Conservation (phyloP, 176 grass and related monocot species). For the Triticum timopheevii region DNA sequence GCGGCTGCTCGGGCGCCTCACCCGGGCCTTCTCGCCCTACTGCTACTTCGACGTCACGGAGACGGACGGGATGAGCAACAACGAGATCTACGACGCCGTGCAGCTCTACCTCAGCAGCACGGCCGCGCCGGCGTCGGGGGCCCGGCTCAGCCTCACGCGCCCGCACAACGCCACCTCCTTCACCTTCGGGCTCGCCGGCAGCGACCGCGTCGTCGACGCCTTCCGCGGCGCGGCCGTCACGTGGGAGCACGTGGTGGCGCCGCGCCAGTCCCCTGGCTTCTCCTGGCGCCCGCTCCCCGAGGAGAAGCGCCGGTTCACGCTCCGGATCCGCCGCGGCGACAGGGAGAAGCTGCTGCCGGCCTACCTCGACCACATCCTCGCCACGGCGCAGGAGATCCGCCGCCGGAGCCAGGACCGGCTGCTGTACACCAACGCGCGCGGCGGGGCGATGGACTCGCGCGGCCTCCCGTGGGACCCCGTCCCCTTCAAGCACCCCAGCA, state of each 20-base stretch:
- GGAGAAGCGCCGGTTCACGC: conserved; percentile 90
- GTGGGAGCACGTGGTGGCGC: conserved; percentile 94
- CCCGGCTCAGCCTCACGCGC: conserved; percentile 71
- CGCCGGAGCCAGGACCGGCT: conserved; percentile 78
- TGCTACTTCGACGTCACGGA: conserved; percentile 94
- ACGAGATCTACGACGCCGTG: conserved; percentile 90
- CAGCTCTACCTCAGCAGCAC: conserved; percentile 86
- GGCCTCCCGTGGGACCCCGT: conserved; percentile 77
- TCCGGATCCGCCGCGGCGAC: conserved; percentile 76
- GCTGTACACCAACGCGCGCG: conserved; percentile 81
- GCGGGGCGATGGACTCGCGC: conserved; percentile 60
- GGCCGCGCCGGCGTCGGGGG: conserved; percentile 45
- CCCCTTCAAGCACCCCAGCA: conserved; percentile 91
- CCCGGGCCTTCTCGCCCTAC: conserved; percentile 60
- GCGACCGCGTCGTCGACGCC: conserved; percentile 66
- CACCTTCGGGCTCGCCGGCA: conserved; percentile 85
- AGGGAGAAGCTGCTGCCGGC: conserved; percentile 56
- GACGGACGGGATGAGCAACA: conserved; percentile 89
- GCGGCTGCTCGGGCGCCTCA: conserved; percentile 43
- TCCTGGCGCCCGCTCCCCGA: conserved; percentile 87
- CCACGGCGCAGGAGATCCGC: conserved; percentile 48
- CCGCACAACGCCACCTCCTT: conserved; percentile 74
- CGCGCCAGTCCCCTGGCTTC: conserved; percentile 59
- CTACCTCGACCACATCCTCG: conserved; percentile 88
- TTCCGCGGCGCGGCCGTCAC: conserved; percentile 63